Base-by-base conservation (phyloP, 2,329 filamentous ascomycete species). In the Zymoseptoria pseudotritici region DNA sequence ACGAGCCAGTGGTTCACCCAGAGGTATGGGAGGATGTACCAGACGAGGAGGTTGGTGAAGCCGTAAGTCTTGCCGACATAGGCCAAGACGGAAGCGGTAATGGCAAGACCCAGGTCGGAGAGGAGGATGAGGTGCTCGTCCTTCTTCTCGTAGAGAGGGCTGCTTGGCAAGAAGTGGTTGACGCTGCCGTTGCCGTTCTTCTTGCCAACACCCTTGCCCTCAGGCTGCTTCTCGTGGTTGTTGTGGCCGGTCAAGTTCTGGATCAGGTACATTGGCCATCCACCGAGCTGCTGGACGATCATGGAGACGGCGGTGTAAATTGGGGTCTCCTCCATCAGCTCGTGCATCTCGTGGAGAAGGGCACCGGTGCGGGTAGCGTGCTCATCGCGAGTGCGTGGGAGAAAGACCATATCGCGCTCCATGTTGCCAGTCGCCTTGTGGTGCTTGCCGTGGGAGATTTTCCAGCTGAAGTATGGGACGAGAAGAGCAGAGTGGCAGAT, bases 1-100 rank as follows among this genome's bases (percentile, higher is more conserved):
- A 97, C 92, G 59, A 97, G 88, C 93, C 93, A 97, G 85, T 97
- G 91, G 84, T 97, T 96, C 59, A 97, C 92, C 93, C 93, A 97
- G 63, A 97, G 82, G 76, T 97, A 99, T 46, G 94, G 94, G 61
- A 95, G 73, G 72, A 92, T 86, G 79, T 99, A 99, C 93, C 94
- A 97, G 64, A 99, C 88, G 61, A 89, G 79, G 74, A 97, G 81
- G 81, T 97, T 97, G 73, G 80, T 75, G 81, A 86, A 93, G 72
- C 94, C 94, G 69, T 87, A 97, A 59, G 77, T 89, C 75, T 86
- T 86, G 70, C 86, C 86, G 66, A 97, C 80, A 70, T 82, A 82
- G 76, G 83, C 83, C 62, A 96, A 82, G 56, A 77, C 80, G 62
- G 81, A 78, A 58, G 79, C 78, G 58, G 82, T 83, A 70, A 94